Percentiles rank a stretch among this genome's conserved stretches.
Conservation (phyloP, 2,329 filamentous ascomycete species). For the Paraconiothyrium brasiliense region DNA sequence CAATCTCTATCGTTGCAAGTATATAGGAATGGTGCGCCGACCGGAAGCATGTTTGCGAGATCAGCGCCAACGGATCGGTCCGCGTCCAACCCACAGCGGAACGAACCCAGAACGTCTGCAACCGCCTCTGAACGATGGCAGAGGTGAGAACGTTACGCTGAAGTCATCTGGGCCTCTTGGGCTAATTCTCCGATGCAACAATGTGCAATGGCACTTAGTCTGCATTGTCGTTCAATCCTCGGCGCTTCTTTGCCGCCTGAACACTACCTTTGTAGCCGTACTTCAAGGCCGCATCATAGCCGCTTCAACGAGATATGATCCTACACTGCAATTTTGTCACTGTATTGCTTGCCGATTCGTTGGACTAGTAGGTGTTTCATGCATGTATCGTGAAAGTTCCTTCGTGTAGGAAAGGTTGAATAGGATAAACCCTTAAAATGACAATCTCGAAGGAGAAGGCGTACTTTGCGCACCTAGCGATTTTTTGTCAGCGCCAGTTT, state of each 20-base stretch:
- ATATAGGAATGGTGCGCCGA: too few relatives aligned
- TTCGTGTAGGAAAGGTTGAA: conserved; percentile 5
- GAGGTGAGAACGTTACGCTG: not conserved
- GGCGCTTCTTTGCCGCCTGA: conserved; percentile 39
- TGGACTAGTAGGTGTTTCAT: conserved; percentile 27
- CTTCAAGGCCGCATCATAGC: conserved; percentile 29
- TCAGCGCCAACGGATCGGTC: not conserved
- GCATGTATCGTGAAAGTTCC: conserved; percentile 44
- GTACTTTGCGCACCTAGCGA: not conserved
- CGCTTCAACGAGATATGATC: conserved; percentile 15
- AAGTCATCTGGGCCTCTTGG: not conserved
- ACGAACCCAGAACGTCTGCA: not conserved
- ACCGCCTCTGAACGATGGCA: not conserved
- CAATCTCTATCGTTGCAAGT: not conserved
- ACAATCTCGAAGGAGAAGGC: not conserved
- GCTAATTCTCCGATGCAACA: not conserved
- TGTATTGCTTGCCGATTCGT: conserved; percentile 40
- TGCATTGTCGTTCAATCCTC: conserved; percentile 18
- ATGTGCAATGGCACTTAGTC: conserved; percentile 22
- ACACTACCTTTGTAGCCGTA: conserved; percentile 41
- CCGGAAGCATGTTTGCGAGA: too few relatives aligned
- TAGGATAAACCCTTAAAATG: not conserved
- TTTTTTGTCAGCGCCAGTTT: not conserved
- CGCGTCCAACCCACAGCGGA: not conserved
- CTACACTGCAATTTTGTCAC: conserved; percentile 42